Evolutionary conservation across 2,329 filamentous ascomycete genomes (phyloP).

Genomic region (Cladophialophora chaetospira): DNA sequence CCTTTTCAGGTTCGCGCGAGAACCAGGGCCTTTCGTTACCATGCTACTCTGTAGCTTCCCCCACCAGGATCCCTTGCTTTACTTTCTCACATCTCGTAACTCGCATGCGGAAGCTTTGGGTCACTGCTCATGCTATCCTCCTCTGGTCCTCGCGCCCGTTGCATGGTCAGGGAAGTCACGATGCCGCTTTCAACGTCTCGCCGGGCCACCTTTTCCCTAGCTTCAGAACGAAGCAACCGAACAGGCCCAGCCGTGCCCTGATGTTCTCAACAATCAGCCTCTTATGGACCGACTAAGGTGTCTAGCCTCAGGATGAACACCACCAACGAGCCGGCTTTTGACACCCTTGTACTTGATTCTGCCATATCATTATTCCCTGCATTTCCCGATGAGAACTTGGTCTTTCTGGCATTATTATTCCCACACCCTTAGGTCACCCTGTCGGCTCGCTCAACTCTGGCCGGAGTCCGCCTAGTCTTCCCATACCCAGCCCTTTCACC

Average conservation of each 20-base stretch:
- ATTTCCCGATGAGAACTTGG: background rate
- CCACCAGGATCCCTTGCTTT: no score
- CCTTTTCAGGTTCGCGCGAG: no score
- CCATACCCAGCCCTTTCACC: background rate
- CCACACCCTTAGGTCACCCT: background rate
- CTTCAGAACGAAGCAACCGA: background rate
- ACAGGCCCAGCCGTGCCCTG: background rate
- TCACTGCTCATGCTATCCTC: background rate
- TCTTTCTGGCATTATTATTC: background rate
- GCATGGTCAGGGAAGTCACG: background rate
- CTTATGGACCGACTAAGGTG: background rate
- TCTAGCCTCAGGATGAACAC: background rate
- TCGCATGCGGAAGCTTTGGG: background rate
- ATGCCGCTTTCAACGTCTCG: background rate
- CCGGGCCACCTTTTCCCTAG: background rate
- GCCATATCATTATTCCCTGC: background rate
- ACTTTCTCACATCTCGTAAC: background rate
- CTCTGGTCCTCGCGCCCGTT: background rate
- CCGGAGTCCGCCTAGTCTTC: background rate
- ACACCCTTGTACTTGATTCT: background rate
- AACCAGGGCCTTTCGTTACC: no score
- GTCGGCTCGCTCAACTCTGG: background rate
- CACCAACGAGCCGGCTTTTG: background rate
- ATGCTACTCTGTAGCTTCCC: no score
- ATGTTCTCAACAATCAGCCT: background rate